Base-by-base conservation (phyloP, 345 rosid genomes). In the Dovyalis caffra region DNA sequence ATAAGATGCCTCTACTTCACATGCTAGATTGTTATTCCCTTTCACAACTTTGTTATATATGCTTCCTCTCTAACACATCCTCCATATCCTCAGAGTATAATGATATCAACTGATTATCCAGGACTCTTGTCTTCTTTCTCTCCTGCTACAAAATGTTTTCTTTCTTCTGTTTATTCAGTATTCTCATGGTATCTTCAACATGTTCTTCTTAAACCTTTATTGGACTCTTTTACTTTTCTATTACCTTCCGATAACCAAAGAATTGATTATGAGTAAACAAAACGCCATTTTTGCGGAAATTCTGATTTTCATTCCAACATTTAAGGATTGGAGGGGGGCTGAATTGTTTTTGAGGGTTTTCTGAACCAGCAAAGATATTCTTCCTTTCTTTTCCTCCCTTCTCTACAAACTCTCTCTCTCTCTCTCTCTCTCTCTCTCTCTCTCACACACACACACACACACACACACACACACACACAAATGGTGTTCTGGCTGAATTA, bases 1-100 rank as follows among this genome's bases (percentile, higher is more conserved):
- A 65, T 14, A 26, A 63, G 61, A n/a, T 69, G 61, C 37, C 51
- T 16, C 72, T 68, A 34, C 23, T 66, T 35, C n/a, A n/a, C 60
- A 66, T 67, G 15, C 64, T 63, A 47, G 29, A 3, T 57, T 40
- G n/a, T 66, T 67, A 16, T 64, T 11, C 8, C 28, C 60, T 57
- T 70, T 31, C 28, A 28, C 32, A 56, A 21, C 51, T 11, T 32
- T 37, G 16, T 15, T 28, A 56, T 43, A 26, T 26, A 21, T 3
- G 7, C 58, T 53, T n/a, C 21, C 58, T 53, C 8, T 53, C 26
- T n/a, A n/a, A 53, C 10, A n/a, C 58, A 3, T 3, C 11, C 60
- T 12, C 60, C 11, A 2, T n/a, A 23, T 51, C 10, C 25, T n/a
- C 26, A 21, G 58, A 21, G 23, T n/a, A 53, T n/a, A 53, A n/a